Conservation (phyloP, 352 stramenopile genomes). For the Phytophthora nicotianae region DNA sequence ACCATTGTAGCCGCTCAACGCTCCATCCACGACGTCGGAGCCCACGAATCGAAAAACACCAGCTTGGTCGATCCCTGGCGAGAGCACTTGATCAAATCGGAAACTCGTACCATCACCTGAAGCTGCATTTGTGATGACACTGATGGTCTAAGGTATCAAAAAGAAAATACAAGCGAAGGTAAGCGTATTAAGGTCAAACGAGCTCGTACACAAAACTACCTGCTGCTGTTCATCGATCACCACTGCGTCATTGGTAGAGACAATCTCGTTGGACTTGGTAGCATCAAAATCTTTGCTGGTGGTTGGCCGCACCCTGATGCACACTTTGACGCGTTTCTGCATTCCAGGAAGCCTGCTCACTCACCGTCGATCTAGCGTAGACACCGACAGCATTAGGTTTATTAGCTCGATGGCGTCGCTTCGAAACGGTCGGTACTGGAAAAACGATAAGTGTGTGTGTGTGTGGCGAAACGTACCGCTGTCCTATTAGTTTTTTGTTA, state of each 20-base stretch:
- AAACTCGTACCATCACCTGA: conserved; percentile 64
- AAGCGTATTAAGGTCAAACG: not conserved
- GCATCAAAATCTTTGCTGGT: conserved; percentile 16
- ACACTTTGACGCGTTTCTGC: conserved; percentile 77
- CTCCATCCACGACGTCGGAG: conserved; percentile 60
- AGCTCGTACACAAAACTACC: conserved; percentile 17
- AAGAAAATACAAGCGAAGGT: not conserved
- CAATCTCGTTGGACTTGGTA: conserved; percentile 2
- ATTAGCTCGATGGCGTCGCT: conserved; percentile 17
- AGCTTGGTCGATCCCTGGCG: conserved; percentile 44
- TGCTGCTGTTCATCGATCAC: conserved; percentile 53
- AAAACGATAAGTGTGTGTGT: conserved; percentile 15
- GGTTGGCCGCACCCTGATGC: conserved; percentile 63
- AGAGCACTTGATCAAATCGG: conserved; percentile 68
- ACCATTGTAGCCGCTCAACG: conserved; percentile 75
- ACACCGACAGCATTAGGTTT: conserved; percentile 18
- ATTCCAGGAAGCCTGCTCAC: conserved; percentile 24
- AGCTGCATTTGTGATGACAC: conserved; percentile 57
- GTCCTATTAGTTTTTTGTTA: conserved; percentile 29
- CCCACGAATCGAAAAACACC: conserved; percentile 54
- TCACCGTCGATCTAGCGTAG: conserved; percentile 4
- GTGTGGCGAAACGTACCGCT: conserved; percentile 24
- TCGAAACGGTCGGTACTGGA: conserved; percentile 22
- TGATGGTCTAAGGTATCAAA: conserved; percentile 49
- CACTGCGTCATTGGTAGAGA: conserved; percentile 32